Evolutionary conservation across 345 rosid species (phyloP).

Genomic region (Citrus maxima): DNA sequence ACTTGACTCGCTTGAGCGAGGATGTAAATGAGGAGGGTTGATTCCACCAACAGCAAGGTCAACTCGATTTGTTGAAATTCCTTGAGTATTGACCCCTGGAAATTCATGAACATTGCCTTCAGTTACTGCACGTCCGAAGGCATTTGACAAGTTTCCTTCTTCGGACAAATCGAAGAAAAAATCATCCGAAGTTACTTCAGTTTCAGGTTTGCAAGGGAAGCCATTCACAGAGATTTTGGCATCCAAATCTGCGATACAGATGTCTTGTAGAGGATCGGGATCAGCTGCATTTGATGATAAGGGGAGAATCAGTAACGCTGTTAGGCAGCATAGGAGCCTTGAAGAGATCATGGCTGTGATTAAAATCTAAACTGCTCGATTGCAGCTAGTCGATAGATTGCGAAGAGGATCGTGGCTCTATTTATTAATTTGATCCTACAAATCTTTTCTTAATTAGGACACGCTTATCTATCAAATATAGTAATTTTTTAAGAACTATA

Average conservation of each 20-base stretch:
- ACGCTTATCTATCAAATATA: too few species aligned
- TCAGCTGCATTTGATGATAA: slow-evolving; percentile 41
- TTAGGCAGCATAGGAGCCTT: slow-evolving; percentile 5
- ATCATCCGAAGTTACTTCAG: slow-evolving; percentile 47
- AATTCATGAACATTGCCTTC: slow-evolving; percentile 51
- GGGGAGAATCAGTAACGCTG: slow-evolving; percentile 31
- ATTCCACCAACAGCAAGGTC: slow-evolving; percentile 22
- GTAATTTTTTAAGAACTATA: too few species aligned
- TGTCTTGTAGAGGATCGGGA: slow-evolving; percentile 67
- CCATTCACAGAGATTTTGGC: slow-evolving; percentile 49
- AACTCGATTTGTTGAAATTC: too few species aligned
- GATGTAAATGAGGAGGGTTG: slow-evolving; percentile 74
- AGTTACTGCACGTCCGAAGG: slow-evolving; percentile 25
- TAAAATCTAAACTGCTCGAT: too few species aligned
- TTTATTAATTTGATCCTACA: too few species aligned
- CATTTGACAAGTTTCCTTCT: slow-evolving; percentile 43
- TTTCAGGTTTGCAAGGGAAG: slow-evolving; percentile 67
- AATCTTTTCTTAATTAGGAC: too few species aligned
- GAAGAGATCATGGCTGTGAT: too few species aligned
- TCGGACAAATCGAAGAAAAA: slow-evolving; percentile 59
- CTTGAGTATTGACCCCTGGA: slow-evolving; percentile 31
- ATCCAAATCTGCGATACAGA: slow-evolving; percentile 54
- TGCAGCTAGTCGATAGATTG: too few species aligned
- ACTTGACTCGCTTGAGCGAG: slow-evolving; percentile 56
- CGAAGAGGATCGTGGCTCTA: too few species aligned